Base-by-base conservation (phyloP, 1,284 basidiomycete species). In the Ceraceosorus bombacis region DNA sequence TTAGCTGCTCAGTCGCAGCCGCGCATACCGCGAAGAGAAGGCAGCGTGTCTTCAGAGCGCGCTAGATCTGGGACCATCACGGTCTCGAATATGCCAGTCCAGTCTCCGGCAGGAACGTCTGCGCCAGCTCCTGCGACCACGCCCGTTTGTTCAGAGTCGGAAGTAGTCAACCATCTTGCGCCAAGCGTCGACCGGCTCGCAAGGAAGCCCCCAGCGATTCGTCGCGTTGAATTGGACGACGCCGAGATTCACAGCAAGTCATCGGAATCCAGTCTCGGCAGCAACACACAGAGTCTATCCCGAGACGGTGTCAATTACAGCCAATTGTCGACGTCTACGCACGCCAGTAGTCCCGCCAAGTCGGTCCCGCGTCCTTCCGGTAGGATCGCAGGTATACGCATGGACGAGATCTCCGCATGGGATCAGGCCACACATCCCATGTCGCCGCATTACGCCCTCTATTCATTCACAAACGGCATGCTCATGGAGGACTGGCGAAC, bases 401-500 rank as follows among this genome's bases (percentile, higher is more conserved):
- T 59, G 6, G 68, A 69, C 46, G 66, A 68, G 48, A 65, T 69
- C 39, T 65, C 70, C 17, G 46, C 52, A 9, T 61, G 50, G 38
- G 63, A 60, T 9, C 60, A 65, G 7, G 43, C 60, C 1, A 57
- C 57, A 3, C 71, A 73, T 52, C 54, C 65, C 15, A 52, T 70
- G 0, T 64, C 71, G n/a, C 7, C 41, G 43, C 62, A 56, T 10
- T 70, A 63, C 40, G 53, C 62, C 5, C 55, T 73, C 13, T 54
- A 68, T 5, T 71, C 71, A 0, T 57, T 58, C 12, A 59, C 69
- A 9, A 71, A 65, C 51, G 71, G 71, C 6, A 60, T 59, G 41
- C 56, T 68, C 41, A 37, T 73, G 53, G 66, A 73, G 38, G 69
- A 71, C 39, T 71, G 67, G 66, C 62, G 64, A 51, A 71, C 71